Base-by-base conservation (phyloP, 495 filamentous ascomycete species). In the Penicillium arizonense region DNA sequence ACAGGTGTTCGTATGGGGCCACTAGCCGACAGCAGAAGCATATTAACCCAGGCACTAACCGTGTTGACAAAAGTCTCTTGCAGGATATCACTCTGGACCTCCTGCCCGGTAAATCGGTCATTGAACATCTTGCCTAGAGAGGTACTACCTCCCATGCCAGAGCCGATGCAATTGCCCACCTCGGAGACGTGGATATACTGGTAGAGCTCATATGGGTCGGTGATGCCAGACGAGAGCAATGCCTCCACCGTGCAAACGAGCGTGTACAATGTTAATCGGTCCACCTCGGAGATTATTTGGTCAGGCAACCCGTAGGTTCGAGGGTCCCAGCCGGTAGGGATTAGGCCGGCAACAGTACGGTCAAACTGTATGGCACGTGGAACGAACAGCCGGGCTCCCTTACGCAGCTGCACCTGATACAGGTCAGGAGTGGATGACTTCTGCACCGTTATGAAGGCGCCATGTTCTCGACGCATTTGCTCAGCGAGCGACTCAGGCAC, bases 21-120 rank as follows among this genome's bases (percentile, higher is more conserved):
- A 33, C 93, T 96, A 9, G 93, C 96, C 10, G 94, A 97, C 47
- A 98, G 72, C 34, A 98, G 76, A 62, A 98, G 73, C 94, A 98
- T 97, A 77, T 98, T 98, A 45, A 97, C 92, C 94, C 94, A 98
- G 6, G 94, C 94, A 55, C 89, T 86, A 91, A 98, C 97, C 18
- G 94, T 97, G 73, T 98, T 98, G 80, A 98, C 96, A 80, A 98
- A 98, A 3, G 94, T 97, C 70, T 98, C 94, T 64, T 98, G 94
- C 23, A 98, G 79, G 60, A 98, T 96, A 66, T 98, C 94, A 73
- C 97, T 98, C 69, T 98, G 94, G 12, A 97, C 80, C 16, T 93
- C 93, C 73, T 91, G 93, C 75, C 97, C 94, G 47, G 96, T 77
- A 81, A 84, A 97, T 39, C 94, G 87, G 64, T 96, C 93, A 74